Conservation (phyloP, 1,139 yeast genomes). For the Yamadazyma buinensis region DNA sequence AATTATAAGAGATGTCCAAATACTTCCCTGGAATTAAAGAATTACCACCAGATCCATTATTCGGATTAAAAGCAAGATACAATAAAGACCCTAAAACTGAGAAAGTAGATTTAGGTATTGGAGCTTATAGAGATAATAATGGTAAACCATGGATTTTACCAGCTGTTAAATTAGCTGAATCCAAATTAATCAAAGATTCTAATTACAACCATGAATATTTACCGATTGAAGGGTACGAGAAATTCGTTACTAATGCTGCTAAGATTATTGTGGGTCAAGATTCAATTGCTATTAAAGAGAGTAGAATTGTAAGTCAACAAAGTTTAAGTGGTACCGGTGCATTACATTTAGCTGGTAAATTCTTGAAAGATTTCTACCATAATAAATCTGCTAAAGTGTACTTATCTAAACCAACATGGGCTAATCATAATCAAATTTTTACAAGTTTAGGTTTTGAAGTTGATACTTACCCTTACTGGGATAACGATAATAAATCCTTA, state of each 20-base stretch:
- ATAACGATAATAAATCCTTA: constrained; percentile 55
- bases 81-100: constrained; percentile 57
- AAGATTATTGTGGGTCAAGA: constrained; percentile 70
- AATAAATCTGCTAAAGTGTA: constrained; percentile 52
- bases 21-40: constrained; percentile 48
- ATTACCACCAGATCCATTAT: constrained; percentile 75
- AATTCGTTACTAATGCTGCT: constrained; percentile 73
- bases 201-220: constrained; percentile 87
- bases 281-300: constrained; percentile 50
- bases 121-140: constrained; percentile 89
- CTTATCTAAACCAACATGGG: constrained; percentile 93
- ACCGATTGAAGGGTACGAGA: constrained; percentile 73
- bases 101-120: constrained; percentile 90
- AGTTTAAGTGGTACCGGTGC: constrained; percentile 96
- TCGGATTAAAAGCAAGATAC: constrained; percentile 78
- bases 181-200: constrained; percentile 43
- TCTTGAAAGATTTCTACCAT: constrained; percentile 52
- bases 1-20: constrained; percentile 9
- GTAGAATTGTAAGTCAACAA: constrained; percentile 71
- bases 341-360: constrained; percentile 79
- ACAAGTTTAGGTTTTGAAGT: constrained; percentile 60
- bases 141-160: constrained; percentile 96
- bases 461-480: constrained; percentile 75
- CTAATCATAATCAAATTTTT: constrained; percentile 85
- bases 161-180: constrained; percentile 75